These are phyloP conservation scores for Cladobotryum protrusum DNA, from an alignment of 2,329 filamentous ascomycete genomes.

Conservation along the genomic window DNA sequence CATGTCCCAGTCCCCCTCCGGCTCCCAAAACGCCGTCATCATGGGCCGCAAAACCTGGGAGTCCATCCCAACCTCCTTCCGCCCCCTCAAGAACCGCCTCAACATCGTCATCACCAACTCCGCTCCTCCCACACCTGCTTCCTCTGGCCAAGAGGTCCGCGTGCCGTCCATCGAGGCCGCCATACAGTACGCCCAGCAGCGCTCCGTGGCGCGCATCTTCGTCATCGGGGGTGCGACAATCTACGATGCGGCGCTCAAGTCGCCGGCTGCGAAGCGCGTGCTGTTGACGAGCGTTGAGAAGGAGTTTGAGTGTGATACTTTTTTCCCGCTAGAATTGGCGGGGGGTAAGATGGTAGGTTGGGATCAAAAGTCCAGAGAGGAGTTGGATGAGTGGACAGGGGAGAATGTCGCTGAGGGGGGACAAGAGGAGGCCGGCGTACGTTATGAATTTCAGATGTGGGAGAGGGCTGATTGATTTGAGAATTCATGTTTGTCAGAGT, in stretches of 20 bases:
- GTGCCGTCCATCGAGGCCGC: constrained; percentile 54
- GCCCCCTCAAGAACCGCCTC: constrained; percentile 71
- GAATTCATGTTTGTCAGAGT: constrained; percentile 4
- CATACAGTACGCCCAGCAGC: constrained; percentile 38
- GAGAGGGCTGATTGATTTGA: constrained; percentile 40
- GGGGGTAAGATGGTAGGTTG: constrained; percentile 40
- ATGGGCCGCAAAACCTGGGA: constrained; percentile 99
- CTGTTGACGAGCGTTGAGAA: constrained; percentile 62
- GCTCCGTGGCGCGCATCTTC: constrained; percentile 57
- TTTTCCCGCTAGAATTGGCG: constrained; percentile 58
- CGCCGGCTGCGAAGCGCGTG: constrained; percentile 53
- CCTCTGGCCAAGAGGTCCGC: constrained; percentile 34
- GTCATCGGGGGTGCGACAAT: constrained; percentile 88
- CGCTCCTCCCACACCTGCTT: constrained; percentile 19
- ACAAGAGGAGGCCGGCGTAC: constrained; percentile 56
- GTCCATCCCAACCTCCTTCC: constrained; percentile 70
- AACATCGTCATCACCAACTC: constrained; percentile 75
- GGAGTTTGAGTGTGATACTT: constrained; percentile 72
- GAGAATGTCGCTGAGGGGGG: constrained; percentile 52
- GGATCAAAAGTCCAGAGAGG: constrained; percentile 44
- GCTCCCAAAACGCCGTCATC: constrained; percentile 66
- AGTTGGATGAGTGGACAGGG: constrained; percentile 58
- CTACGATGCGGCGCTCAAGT: constrained; percentile 63
- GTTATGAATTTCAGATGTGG: constrained; percentile 71
- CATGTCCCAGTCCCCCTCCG: constrained; percentile 22